Percentiles rank a stretch among this genome's conserved stretches.
phyloP scores from a whole-genome alignment of 208 protist genomes.

The Angomonas ambiguus region DNA sequence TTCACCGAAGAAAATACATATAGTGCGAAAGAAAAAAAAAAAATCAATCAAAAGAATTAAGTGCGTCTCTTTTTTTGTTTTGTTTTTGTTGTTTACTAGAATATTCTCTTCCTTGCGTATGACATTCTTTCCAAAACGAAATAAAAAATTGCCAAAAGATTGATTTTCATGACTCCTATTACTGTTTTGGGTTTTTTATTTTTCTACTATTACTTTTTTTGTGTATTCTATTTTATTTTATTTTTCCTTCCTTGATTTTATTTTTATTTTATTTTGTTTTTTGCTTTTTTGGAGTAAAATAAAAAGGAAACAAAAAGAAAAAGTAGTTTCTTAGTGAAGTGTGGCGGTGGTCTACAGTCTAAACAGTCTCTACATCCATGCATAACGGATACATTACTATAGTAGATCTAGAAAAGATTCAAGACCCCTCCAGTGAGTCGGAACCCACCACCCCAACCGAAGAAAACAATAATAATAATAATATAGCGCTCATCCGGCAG shows the following conservation, averaged over 20 bases:
- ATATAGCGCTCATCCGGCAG: neutral
- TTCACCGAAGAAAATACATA: neutral
- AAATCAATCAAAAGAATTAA: conserved; percentile 6
- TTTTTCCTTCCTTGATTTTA: neutral
- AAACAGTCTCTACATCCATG: too few species aligned
- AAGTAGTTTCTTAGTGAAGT: neutral
- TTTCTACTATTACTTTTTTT: conserved; percentile 9
- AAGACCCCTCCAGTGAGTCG: too few species aligned
- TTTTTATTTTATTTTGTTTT: neutral
- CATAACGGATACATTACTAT: too few species aligned
- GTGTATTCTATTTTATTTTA: conserved; percentile 12
- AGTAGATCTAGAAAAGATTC: too few species aligned
- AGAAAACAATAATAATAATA: conserved; percentile 10
- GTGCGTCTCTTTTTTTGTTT: neutral
- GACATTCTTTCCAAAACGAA: neutral
- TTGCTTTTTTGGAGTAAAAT: neutral
- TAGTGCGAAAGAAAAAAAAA: conserved; percentile 3
- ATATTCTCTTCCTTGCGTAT: neutral
- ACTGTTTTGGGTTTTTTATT: conserved; percentile 12
- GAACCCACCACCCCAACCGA: neutral
- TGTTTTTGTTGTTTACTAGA: neutral
- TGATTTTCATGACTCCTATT: too few species aligned
- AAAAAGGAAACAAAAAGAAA: neutral
- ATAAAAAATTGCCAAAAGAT: too few species aligned
- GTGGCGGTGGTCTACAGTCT: too few species aligned